Conservation (phyloP, 371 early-diverging fungal genomes). For the Mortierella sp. region DNA sequence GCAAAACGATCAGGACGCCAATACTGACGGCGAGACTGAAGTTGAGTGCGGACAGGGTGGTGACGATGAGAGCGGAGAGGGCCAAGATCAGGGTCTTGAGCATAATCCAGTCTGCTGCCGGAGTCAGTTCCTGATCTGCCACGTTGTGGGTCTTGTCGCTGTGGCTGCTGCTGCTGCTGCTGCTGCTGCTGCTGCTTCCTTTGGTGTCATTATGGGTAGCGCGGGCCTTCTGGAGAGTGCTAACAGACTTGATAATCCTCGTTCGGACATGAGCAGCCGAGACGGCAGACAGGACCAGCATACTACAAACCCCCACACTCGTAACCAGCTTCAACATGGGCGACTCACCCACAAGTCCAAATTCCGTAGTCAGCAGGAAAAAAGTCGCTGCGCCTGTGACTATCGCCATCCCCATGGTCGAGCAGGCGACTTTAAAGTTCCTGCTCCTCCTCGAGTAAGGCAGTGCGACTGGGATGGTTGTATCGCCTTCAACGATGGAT, state of each 20-base stretch:
- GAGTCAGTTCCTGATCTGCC: slow-evolving; percentile 8
- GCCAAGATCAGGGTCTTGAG: slow-evolving; percentile 81
- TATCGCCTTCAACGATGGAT: slow-evolving; percentile 20
- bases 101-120: slow-evolving; percentile 62
- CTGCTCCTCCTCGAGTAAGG: slow-evolving; percentile 44
- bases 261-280: slow-evolving; percentile 39
- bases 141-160: not conserved
- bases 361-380: slow-evolving; percentile 32
- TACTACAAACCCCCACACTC: slow-evolving; percentile 39
- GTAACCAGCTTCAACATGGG: slow-evolving; percentile 47
- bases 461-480: slow-evolving; percentile 19
- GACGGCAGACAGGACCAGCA: slow-evolving; percentile 41
- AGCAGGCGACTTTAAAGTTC: slow-evolving; percentile 26
- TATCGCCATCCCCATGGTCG: slow-evolving; percentile 31
- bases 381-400: slow-evolving; percentile 44
- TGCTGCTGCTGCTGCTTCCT: slow-evolving; percentile 3
- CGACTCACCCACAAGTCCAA: slow-evolving; percentile 54
- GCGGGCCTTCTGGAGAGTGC: not conserved
- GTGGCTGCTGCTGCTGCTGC: slow-evolving; percentile 1
- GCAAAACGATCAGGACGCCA: slow-evolving; percentile 77
- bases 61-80: slow-evolving; percentile 78
- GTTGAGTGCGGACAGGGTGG: slow-evolving; percentile 86
- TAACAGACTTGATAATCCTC: slow-evolving; percentile 16
- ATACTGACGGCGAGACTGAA: slow-evolving; percentile 85
- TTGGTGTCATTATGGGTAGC: not conserved